A percentile compares a stretch with the other conserved stretches of the same genome.
Evolutionary conservation across 257 asterid genomes (phyloP).

Genomic region (Echium plantagineum): DNA sequence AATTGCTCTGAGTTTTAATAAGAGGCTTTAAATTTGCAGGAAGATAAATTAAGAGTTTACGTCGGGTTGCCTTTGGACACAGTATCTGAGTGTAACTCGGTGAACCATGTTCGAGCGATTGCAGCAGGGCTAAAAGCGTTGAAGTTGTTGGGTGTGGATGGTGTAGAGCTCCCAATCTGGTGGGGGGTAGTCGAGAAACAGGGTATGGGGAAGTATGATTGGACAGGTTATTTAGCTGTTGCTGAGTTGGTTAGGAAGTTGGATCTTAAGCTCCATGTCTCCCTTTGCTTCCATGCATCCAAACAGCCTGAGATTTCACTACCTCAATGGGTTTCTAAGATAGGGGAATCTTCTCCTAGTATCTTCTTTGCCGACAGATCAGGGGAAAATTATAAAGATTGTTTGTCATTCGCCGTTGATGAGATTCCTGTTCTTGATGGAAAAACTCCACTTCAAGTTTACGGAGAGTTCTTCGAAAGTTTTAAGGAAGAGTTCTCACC

Average conservation of each 20-base stretch:
- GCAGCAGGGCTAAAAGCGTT: conserved; percentile 73
- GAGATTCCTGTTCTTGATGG: conserved; percentile 73
- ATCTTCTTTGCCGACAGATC: conserved; percentile 53
- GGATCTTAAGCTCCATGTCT: conserved; percentile 62
- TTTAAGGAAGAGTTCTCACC: conserved; percentile 52
- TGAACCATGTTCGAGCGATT: conserved; percentile 66
- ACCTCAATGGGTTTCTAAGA: conserved; percentile 59
- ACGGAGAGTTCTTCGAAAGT: conserved; percentile 45
- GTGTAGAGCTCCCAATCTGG: conserved; percentile 91
- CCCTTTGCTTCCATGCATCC: conserved; percentile 68
- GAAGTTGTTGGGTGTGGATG: conserved; percentile 70
- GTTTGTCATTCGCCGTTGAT: conserved; percentile 61
- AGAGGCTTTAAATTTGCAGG: conserved; percentile 26
- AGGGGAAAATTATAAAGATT: conserved; percentile 44
- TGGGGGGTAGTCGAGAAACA: conserved; percentile 86
- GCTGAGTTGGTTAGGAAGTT: conserved; percentile 48
- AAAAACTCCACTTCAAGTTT: conserved; percentile 62
- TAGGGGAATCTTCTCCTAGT: conserved; percentile 47
- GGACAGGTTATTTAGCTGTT: conserved; percentile 59
- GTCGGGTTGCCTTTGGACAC: conserved; percentile 84
- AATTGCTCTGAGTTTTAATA: too few relatives aligned
- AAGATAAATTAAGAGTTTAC: conserved; percentile 32
- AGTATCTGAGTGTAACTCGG: conserved; percentile 37
- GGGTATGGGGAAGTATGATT: conserved; percentile 50
- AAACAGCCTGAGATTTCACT: conserved; percentile 29